Base-by-base conservation (phyloP, 345 rosid genomes). In the Iberis pinnata region DNA sequence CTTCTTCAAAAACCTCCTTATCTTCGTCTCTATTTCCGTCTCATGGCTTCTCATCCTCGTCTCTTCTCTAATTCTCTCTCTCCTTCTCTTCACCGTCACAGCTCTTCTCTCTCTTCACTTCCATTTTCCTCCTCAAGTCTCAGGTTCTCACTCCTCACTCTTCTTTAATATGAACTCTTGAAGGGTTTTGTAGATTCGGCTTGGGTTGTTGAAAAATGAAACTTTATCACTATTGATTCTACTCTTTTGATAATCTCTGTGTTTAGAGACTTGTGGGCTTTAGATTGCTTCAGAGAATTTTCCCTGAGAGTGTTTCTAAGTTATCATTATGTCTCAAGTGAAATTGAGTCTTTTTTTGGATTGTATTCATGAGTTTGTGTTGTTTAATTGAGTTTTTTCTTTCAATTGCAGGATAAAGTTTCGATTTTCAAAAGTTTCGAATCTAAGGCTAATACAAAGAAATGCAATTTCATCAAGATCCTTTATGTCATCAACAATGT, bases 401-500 rank as follows among this genome's bases (percentile, higher is more conserved):
- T 44, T 11, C 2, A 43, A 39, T 70, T 69, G 58, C 77, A 87
- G 96, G 78, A n/a, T 64, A 45, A 60, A 37, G 49, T 70, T 75
- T 76, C 70, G 67, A 11, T 26, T 49, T 63, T 75, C 68, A 36
- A 65, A 53, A 53, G 64, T 55, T 51, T 55, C 50, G 46, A 45
- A 31, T 65, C 62, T 58, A 19, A 14, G 74, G 64, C 54, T 56
- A 26, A 72, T 59, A 40, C 72, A 62, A 46, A 61, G 62, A 43
- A 71, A 69, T 68, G 78, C 70, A 9, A 54, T 68, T 58, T 31
- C 75, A 2, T 53, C 78, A 7, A 83, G 74, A 72, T 82, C 85
- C 1, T 78, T 86, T 60, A 68, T 79, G 88, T 82, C 96, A 7
- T 70, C 95, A 12, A 72, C 63, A 38, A 38, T 76, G 20, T 45